Conservation (phyloP, 257 asterid species). For the Verbascum thapsus region DNA sequence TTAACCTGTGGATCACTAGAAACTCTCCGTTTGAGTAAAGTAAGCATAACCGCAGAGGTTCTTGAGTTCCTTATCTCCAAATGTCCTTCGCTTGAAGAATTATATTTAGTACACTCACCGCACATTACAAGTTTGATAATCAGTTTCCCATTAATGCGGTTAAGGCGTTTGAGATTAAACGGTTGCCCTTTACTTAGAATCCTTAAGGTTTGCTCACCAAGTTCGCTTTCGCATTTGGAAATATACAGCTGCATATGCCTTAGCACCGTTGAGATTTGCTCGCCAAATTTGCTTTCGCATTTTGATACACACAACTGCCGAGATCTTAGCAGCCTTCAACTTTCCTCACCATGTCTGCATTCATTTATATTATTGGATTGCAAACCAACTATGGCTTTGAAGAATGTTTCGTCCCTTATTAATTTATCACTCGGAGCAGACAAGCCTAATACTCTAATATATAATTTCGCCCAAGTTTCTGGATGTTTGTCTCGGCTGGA, state of each 20-base stretch:
- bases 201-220: neutral
- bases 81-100: constrained; percentile 13
- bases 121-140: neutral
- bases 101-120: neutral
- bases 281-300: too few species aligned
- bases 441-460: neutral
- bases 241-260: too few species aligned
- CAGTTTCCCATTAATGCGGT: neutral
- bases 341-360: neutral
- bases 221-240: too few species aligned
- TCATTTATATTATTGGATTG: neutral
- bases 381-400: neutral
- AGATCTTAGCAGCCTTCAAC: too few species aligned
- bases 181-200: neutral
- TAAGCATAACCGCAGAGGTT: neutral
- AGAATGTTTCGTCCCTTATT: constrained; percentile 7
- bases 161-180: constrained; percentile 4
- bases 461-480: neutral
- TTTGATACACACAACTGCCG: too few species aligned
- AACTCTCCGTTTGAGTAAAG: neutral
- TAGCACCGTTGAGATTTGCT: too few species aligned
- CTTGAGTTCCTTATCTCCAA: neutral
- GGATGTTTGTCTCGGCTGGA: constrained; percentile 13
- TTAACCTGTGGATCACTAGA: neutral
- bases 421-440: neutral